Conservation (phyloP, 495 filamentous ascomycete genomes). For the Cryomyces minteri region DNA sequence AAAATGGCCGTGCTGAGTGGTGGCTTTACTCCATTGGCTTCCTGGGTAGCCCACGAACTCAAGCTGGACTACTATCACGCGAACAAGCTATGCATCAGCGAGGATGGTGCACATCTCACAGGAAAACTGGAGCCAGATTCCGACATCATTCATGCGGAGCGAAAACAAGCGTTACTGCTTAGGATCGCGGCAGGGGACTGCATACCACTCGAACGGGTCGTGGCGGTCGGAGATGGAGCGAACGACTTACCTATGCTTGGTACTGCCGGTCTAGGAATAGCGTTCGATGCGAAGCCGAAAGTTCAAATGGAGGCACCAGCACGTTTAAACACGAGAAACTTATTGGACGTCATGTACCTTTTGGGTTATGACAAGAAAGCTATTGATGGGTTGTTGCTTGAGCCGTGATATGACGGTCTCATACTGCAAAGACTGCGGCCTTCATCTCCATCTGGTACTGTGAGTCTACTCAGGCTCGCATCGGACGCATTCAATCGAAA, state of each 20-base stretch:
- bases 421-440: no score
- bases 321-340: conserved; percentile 58
- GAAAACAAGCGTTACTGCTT: conserved; percentile 58
- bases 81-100: conserved; percentile 61
- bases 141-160: conserved; percentile 63
- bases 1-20: conserved; percentile 82
- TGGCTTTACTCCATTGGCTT: conserved; percentile 75
- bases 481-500: no score
- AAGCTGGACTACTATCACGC: conserved; percentile 76
- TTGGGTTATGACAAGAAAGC: conserved; percentile 45
- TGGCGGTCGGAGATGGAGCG: conserved; percentile 84
- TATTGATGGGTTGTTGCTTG: no score
- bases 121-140: conserved; percentile 46
- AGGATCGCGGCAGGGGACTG: conserved; percentile 58
- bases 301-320: conserved; percentile 77
- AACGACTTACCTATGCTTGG: conserved; percentile 91
- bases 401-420: no score
- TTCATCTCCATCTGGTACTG: no score
- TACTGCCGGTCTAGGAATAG: conserved; percentile 73
- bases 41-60: conserved; percentile 63
- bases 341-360: conserved; percentile 69
- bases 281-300: conserved; percentile 82
- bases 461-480: no score
- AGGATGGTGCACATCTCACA: conserved; percentile 43
- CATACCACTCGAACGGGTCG: conserved; percentile 52